Evolutionary conservation across 495 filamentous ascomycete species (phyloP).

Genomic region (Letharia columbiana): DNA sequence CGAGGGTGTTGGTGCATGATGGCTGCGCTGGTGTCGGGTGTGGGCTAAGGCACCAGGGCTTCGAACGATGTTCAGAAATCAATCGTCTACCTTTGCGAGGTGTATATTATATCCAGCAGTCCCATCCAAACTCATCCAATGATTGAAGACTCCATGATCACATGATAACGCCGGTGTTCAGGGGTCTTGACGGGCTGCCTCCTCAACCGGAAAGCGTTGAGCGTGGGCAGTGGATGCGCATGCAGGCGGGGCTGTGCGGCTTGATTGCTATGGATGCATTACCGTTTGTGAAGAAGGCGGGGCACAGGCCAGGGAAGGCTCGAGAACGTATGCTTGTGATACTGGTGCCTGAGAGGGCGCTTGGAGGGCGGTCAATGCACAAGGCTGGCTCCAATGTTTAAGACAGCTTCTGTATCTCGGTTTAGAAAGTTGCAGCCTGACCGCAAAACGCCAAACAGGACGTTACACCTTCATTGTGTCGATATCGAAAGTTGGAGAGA

Average conservation of each 20-base stretch:
- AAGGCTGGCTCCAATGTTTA: conserved; percentile 14
- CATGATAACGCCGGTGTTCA: conserved; percentile 14
- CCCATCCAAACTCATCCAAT: not conserved
- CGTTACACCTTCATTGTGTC: conserved; percentile 7
- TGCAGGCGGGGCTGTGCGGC: conserved; percentile 2
- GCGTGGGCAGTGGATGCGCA: conserved; percentile 1
- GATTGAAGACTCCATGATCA: conserved; percentile 10
- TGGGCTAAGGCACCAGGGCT: not conserved
- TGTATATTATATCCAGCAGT: not conserved
- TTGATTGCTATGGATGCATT: conserved; percentile 14
- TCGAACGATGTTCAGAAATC: not conserved
- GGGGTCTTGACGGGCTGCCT: conserved; percentile 4
- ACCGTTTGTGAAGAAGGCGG: not conserved
- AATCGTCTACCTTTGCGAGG: not conserved
- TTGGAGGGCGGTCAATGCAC: conserved; percentile 17
- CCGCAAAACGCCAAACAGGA: not conserved
- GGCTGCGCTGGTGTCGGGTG: not conserved
- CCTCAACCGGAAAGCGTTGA: not conserved
- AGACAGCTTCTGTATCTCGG: not conserved
- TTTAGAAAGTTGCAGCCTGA: not conserved
- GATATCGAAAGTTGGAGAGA: conserved; percentile 5
- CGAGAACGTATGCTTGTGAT: conserved; percentile 4
- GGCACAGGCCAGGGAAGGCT: conserved; percentile 2
- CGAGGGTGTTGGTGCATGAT: conserved; percentile 81
- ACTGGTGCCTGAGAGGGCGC: conserved; percentile 19